Evolutionary conservation across 2,329 filamentous ascomycete species (phyloP).

Genomic region (Aspergillus sp.): DNA sequence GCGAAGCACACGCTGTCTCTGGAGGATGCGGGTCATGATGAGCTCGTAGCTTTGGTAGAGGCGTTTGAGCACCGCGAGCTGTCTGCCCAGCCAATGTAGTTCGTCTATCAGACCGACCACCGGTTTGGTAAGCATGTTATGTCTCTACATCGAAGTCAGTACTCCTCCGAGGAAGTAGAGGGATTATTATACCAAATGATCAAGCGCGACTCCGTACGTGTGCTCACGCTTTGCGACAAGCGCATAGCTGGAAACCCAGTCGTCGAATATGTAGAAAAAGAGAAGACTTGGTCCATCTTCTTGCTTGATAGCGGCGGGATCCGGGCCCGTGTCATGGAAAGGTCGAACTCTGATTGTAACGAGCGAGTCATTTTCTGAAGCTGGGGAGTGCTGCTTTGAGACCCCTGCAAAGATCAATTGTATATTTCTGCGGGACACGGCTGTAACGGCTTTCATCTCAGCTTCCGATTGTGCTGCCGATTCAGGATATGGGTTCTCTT

Average conservation of each 20-base stretch:
- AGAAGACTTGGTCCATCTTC: slow-evolving; percentile 64
- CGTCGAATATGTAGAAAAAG: slow-evolving; percentile 71
- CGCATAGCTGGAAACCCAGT: slow-evolving; percentile 67
- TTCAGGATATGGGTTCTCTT: slow-evolving; percentile 62
- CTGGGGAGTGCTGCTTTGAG: slow-evolving; percentile 56
- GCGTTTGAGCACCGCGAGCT: slow-evolving; percentile 64
- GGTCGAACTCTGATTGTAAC: slow-evolving; percentile 53
- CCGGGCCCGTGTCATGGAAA: slow-evolving; percentile 34
- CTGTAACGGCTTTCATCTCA: slow-evolving; percentile 35
- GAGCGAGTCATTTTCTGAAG: slow-evolving; percentile 54
- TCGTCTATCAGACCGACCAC: slow-evolving; percentile 51
- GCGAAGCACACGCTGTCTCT: slow-evolving; percentile 50
- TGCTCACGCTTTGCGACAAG: slow-evolving; percentile 63
- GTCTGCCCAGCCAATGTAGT: slow-evolving; percentile 64
- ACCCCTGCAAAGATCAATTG: slow-evolving; percentile 66
- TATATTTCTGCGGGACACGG: slow-evolving; percentile 59
- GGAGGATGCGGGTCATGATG: slow-evolving; percentile 65
- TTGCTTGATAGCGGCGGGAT: slow-evolving; percentile 43
- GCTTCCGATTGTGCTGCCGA: slow-evolving; percentile 41
- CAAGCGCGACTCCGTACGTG: slow-evolving; percentile 53
- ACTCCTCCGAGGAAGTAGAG: background rate
- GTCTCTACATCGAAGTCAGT: slow-evolving; percentile 42
- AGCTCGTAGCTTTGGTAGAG: slow-evolving; percentile 66
- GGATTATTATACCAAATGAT: slow-evolving; percentile 49
- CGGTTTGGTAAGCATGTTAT: slow-evolving; percentile 60